Evolutionary conservation across 75 land plant species (phyloP), one percentile per base, ranked within the genome.

Genomic region (Pseudotsuga menziesii): DNA sequence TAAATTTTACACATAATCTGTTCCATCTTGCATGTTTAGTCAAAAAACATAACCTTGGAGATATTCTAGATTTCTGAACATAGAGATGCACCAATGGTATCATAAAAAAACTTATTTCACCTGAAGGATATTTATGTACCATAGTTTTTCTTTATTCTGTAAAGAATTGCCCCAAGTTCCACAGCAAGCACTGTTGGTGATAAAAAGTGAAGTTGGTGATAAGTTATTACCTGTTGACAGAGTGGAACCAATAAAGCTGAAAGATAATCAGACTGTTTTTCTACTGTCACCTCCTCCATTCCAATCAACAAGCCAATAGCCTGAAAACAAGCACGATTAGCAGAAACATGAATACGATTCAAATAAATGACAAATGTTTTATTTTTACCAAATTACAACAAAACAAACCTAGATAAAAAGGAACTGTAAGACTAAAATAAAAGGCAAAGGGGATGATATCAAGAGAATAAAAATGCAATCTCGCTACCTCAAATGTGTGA

Each of bases 271-370:
- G 88, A 83, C 74, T 97, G 99, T 81, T 91, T 94, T 74, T 92
- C 98, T 57, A 66, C 87, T 64, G 91, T 64, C 35, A 97, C 90
- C 70, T 97, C 99, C 87, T 97, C 99, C 93, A 94, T 89, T 61
- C 99, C 99, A 81, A 97, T 93, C 82, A 97, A 82, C 73, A 97
- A 82, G n/a, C 99, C 99, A 76, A 94, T 89, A 48, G 98, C 98
- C 99, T 97, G 79, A 72, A 78, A 81, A 80, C 11, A 61, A 64
- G 4, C 3, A 54, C 0, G 26, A 76, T 62, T 56, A 17, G 44
- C 4, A 48, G 8, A 32, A 57, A 75, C 19, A 36, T 36, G 44
- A 20, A 75, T 73, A 32, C 78, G n/a, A 29, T 29, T 36, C 20
- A 61, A 71, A 77, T 32, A 11, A 67, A 9, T 27, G 14, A 11